phyloP scores from a whole-genome alignment of 2,329 filamentous ascomycete genomes.

The Phialocephala subalpina region DNA sequence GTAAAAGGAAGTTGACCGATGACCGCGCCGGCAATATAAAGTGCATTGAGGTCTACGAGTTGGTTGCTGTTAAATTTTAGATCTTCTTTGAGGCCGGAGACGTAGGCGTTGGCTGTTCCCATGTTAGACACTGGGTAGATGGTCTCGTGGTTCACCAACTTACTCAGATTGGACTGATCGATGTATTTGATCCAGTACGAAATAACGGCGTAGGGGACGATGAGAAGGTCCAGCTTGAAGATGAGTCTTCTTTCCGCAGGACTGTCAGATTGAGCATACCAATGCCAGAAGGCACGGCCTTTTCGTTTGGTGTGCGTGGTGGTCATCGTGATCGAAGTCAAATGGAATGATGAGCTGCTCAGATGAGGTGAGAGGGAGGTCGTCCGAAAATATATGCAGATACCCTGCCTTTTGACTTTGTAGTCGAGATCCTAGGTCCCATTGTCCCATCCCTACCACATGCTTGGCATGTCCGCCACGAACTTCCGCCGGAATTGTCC shows the following conservation, averaged over 20 bases:
- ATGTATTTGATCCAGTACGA: conserved; percentile 56
- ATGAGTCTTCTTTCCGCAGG: conserved; percentile 59
- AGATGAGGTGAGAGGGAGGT: no score
- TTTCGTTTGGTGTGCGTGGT: conserved; percentile 31
- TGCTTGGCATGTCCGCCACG: not conserved
- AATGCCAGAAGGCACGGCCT: conserved; percentile 45
- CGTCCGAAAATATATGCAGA: not conserved
- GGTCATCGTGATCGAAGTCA: not conserved
- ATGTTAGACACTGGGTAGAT: conserved; percentile 14
- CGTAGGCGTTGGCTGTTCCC: conserved; percentile 43
- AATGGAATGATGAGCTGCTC: not conserved
- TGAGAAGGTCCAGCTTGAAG: conserved; percentile 61
- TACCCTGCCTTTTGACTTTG: not conserved
- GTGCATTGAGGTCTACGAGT: conserved; percentile 45
- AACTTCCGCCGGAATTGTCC: not conserved
- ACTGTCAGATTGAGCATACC: conserved; percentile 58
- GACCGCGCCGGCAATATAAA: conserved; percentile 38
- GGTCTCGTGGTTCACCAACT: not conserved
- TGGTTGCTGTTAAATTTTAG: conserved; percentile 59
- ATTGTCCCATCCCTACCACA: not conserved
- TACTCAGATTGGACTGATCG: conserved; percentile 38
- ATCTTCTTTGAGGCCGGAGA: conserved; percentile 48
- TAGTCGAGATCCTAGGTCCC: no score
- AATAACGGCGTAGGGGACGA: conserved; percentile 63
- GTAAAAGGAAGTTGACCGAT: conserved; percentile 39